Evolutionary conservation across 306 rosid genomes (phyloP).

Genomic region (Castanea mollissima): DNA sequence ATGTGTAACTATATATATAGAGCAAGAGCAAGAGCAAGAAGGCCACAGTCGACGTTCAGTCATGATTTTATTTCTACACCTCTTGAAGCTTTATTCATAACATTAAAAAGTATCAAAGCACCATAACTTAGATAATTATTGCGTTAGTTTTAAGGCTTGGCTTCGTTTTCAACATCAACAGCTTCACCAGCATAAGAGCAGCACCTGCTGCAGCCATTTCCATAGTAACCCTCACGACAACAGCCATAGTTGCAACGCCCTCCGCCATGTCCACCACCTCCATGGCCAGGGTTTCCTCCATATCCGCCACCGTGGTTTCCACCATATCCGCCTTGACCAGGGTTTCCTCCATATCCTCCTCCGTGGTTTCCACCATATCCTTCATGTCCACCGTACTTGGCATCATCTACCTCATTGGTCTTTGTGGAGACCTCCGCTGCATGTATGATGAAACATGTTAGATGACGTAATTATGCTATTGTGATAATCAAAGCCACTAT

Average conservation of each 20-base stretch:
- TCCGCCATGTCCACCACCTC: neutral
- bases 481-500: neutral
- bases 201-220: constrained; percentile 37
- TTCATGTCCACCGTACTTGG: constrained; percentile 3
- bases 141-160: constrained; percentile 17
- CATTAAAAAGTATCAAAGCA: neutral
- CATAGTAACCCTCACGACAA: constrained; percentile 29
- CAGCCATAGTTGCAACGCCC: constrained; percentile 46
- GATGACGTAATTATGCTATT: neutral
- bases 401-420: constrained; percentile 19
- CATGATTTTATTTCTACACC: neutral
- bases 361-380: neutral
- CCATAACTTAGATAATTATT: neutral
- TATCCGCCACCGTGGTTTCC: neutral
- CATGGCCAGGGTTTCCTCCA: constrained; percentile 2
- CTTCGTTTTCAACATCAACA: constrained; percentile 30
- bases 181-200: constrained; percentile 52
- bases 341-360: neutral
- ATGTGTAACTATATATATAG: neutral
- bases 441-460: neutral
- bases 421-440: constrained; percentile 7
- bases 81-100: neutral
- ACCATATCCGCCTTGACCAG: neutral
- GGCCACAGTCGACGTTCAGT: neutral
- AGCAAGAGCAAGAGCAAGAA: neutral